Evolutionary conservation across 163 green algal species (phyloP).

Genomic region (Trebouxia gelatinosa): DNA sequence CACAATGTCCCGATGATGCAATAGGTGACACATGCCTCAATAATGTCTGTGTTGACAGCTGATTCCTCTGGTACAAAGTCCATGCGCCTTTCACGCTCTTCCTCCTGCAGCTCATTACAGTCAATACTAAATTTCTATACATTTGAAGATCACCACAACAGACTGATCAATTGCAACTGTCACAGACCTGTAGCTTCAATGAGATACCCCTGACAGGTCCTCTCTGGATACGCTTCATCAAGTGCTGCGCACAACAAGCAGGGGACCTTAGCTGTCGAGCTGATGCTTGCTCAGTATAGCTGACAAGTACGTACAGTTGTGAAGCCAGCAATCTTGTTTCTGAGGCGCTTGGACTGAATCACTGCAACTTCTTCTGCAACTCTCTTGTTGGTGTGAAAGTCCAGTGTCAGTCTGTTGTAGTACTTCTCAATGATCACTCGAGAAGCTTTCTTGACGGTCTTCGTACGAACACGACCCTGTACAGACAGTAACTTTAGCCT

Average conservation of each 20-base stretch:
- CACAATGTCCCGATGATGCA: not conserved
- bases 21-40: slow-evolving; percentile 70
- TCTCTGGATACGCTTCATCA: slow-evolving; percentile 99
- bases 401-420: slow-evolving; percentile 93
- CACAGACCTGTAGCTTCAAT: slow-evolving; percentile 93
- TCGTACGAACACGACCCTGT: slow-evolving; percentile 98
- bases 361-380: slow-evolving; percentile 97
- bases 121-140: too few relatives aligned
- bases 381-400: slow-evolving; percentile 99
- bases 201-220: slow-evolving; percentile 98
- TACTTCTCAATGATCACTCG: slow-evolving; percentile 99
- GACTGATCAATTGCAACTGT: too few relatives aligned
- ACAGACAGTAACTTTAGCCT: too few relatives aligned
- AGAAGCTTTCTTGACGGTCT: slow-evolving; percentile 99
- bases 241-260: slow-evolving; percentile 70
- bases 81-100: slow-evolving; percentile 99
- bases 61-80: slow-evolving; percentile 99
- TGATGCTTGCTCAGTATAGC: too few relatives aligned
- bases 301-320: slow-evolving; percentile 80
- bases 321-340: slow-evolving; percentile 99
- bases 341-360: slow-evolving; percentile 96
- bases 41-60: slow-evolving; percentile 89
- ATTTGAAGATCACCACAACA: too few relatives aligned
- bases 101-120: too few relatives aligned
- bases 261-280: too few relatives aligned